Evolutionary conservation across 306 rosid species (phyloP).

Genomic region (Cicer judaicum): DNA sequence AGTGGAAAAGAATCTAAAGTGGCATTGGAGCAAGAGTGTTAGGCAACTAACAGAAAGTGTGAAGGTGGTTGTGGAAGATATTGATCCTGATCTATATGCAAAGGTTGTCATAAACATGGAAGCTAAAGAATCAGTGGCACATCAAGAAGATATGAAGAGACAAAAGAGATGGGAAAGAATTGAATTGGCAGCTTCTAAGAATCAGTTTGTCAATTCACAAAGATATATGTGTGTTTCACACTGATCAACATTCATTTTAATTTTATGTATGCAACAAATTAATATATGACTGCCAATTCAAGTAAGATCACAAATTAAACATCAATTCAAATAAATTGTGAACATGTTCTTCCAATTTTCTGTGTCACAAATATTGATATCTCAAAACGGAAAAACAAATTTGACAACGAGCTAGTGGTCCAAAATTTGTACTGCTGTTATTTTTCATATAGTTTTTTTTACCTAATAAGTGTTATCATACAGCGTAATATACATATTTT

Average conservation of each 20-base stretch:
- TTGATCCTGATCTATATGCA: slow-evolving; percentile 68
- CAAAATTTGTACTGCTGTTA: too few species aligned
- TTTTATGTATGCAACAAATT: slow-evolving; percentile 8
- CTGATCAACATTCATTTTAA: slow-evolving; percentile 32
- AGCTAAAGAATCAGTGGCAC: slow-evolving; percentile 51
- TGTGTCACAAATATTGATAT: too few species aligned
- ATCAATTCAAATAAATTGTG: too few species aligned
- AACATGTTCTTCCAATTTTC: too few species aligned
- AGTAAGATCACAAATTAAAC: not conserved
- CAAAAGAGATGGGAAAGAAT: slow-evolving; percentile 65
- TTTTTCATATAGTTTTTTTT: too few species aligned
- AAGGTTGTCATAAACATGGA: slow-evolving; percentile 60
- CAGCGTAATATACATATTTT: too few species aligned
- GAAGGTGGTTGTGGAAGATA: slow-evolving; percentile 72
- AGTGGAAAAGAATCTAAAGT: slow-evolving; percentile 69
- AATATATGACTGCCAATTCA: not conserved
- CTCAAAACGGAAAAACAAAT: too few species aligned
- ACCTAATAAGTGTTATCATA: too few species aligned
- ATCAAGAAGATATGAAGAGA: slow-evolving; percentile 57
- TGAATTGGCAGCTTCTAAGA: slow-evolving; percentile 61
- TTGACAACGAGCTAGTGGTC: too few species aligned
- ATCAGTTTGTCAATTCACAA: slow-evolving; percentile 51
- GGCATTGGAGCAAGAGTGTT: slow-evolving; percentile 84
- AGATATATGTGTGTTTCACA: slow-evolving; percentile 53
- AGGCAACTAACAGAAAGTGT: slow-evolving; percentile 68